Evolutionary conservation across 2,329 filamentous ascomycete species (phyloP).

Genomic region (Pezizomycotina sp.): DNA sequence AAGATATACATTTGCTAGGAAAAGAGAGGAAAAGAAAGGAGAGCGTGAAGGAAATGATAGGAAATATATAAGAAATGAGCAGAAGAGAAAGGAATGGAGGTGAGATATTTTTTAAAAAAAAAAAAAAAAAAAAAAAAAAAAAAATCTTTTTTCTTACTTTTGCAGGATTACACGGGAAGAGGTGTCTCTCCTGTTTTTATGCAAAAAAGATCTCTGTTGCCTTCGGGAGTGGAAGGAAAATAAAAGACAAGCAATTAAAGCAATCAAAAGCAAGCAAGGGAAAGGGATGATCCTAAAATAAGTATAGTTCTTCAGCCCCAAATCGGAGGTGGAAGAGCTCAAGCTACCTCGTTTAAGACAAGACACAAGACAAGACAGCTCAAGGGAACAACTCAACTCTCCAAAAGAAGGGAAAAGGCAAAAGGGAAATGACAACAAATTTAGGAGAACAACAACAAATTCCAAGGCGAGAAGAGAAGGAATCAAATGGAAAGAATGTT

Average conservation of each 20-base stretch:
- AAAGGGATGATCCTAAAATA: neutral
- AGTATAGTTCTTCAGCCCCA: neutral
- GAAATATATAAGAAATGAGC: slow-evolving; percentile 4
- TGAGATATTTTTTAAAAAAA: slow-evolving; percentile 1
- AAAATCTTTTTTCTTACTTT: slow-evolving; percentile 4
- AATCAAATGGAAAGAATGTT: slow-evolving; percentile 13
- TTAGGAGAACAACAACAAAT: slow-evolving; percentile 5
- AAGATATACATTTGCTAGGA: too few species aligned
- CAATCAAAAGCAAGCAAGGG: neutral
- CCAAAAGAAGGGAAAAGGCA: slow-evolving; percentile 7
- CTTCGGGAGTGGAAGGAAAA: neutral
- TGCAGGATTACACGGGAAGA: neutral
- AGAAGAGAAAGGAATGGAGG: slow-evolving; percentile 1
- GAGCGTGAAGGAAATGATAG: slow-evolving; percentile 1
- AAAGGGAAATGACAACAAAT: slow-evolving; percentile 5
- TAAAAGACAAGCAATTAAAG: neutral
- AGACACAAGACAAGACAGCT: too few species aligned
- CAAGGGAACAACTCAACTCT: too few species aligned
- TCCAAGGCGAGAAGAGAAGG: slow-evolving; percentile 15
- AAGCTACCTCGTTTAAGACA: too few species aligned
- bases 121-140: slow-evolving; percentile 2
- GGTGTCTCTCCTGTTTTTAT: neutral
- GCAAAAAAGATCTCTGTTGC: neutral
- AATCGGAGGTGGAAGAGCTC: too few species aligned
- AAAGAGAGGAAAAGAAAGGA: neutral